These are phyloP conservation scores for Trypanosomatidae sp. DNA, from an alignment of 208 protist species.

Conservation along the genomic window DNA sequence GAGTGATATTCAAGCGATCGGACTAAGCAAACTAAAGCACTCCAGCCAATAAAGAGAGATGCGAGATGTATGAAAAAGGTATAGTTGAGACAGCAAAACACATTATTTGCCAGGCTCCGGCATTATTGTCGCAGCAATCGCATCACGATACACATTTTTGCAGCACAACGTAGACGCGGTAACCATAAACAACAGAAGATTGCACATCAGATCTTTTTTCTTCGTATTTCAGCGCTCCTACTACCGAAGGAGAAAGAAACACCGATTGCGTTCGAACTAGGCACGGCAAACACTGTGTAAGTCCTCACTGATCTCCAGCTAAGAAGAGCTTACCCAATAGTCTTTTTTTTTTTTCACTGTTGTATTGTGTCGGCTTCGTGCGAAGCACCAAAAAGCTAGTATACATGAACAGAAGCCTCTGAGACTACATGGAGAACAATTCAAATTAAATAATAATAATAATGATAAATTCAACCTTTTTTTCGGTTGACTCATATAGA, in stretches of 20 bases:
- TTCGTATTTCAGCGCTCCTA: neutral
- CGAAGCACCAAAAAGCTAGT: conserved; percentile 18
- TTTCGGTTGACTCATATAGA: neutral
- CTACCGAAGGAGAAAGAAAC: neutral
- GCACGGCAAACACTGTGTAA: neutral
- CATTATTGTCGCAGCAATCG: neutral
- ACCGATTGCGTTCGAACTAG: neutral
- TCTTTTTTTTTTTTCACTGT: conserved; percentile 7
- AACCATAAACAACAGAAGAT: neutral
- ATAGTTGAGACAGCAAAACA: neutral
- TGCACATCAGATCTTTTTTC: neutral
- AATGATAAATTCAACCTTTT: neutral
- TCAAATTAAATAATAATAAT: neutral
- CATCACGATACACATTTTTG: neutral
- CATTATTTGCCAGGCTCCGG: neutral
- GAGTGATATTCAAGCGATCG: neutral
- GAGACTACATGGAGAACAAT: neutral
- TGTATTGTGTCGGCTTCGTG: neutral
- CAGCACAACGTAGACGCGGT: neutral
- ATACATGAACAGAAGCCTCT: conserved; percentile 3
- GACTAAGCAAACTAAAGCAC: neutral
- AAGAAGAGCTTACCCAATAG: neutral
- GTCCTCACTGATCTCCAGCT: neutral
- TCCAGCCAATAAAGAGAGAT: neutral
- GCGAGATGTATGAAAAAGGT: neutral